Conservation (phyloP, 345 rosid species). For the Eucalyptus decipiens region DNA sequence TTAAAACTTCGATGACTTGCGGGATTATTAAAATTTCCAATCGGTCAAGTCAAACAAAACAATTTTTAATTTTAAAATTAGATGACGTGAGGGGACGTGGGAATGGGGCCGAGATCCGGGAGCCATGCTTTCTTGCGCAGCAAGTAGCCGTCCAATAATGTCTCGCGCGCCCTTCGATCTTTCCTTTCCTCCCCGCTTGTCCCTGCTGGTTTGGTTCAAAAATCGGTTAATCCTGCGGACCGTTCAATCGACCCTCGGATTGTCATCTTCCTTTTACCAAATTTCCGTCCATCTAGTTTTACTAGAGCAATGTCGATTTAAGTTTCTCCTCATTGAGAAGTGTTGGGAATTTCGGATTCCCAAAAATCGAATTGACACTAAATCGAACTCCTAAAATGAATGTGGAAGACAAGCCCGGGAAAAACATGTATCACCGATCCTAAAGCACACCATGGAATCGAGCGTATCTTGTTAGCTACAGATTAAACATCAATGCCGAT, state of each 20-base stretch:
- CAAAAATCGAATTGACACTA: no score
- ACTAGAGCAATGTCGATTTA: no score
- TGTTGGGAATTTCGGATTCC: no score
- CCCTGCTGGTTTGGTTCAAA: background rate
- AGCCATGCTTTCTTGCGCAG: background rate
- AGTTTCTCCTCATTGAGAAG: no score
- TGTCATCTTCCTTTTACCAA: background rate
- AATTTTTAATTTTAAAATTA: background rate
- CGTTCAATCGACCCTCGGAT: no score
- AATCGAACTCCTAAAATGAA: no score
- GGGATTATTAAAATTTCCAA: background rate
- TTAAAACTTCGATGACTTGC: no score
- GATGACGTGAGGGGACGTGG: background rate
- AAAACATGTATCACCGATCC: no score
- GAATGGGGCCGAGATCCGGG: background rate
- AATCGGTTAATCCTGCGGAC: background rate
- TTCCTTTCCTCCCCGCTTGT: background rate
- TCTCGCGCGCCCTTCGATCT: background rate
- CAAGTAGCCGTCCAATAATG: background rate
- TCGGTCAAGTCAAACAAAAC: background rate
- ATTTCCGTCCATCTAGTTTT: background rate
- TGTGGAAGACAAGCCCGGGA: no score
- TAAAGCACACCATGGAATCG: no score
- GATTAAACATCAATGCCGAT: no score
- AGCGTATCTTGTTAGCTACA: no score